These are phyloP conservation scores for Macadamia integrifolia DNA, from an alignment of 164 flowering plant genomes.

Conservation along the genomic window DNA sequence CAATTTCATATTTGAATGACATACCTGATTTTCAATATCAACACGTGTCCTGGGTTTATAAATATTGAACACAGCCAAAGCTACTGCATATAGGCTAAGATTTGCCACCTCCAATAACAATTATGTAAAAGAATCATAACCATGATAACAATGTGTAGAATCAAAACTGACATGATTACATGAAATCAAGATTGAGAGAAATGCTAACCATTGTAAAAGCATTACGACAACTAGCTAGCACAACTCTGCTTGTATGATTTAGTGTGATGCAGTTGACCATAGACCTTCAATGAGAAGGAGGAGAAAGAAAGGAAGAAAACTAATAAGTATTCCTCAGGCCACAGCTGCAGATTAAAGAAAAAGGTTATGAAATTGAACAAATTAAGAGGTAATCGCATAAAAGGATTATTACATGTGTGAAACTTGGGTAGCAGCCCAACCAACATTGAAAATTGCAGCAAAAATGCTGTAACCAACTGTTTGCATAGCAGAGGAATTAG, in stretches of 20 bases:
- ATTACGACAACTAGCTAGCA: slow-evolving; percentile 83
- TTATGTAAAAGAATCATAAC: slow-evolving; percentile 4
- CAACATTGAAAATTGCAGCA: slow-evolving; percentile 88
- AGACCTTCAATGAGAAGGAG: slow-evolving; percentile 49
- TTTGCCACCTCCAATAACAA: slow-evolving; percentile 65
- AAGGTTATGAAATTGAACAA: neutral
- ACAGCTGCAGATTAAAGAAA: neutral
- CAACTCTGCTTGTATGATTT: slow-evolving; percentile 86
- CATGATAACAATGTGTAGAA: neutral
- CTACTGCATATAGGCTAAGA: slow-evolving; percentile 79
- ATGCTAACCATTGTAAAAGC: slow-evolving; percentile 86
- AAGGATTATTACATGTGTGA: slow-evolving; percentile 74
- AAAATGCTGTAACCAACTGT: slow-evolving; percentile 74
- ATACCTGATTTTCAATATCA: slow-evolving; percentile 79
- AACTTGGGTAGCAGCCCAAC: slow-evolving; percentile 97
- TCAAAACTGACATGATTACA: neutral
- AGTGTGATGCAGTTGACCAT: slow-evolving; percentile 92
- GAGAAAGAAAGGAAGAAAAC: neutral
- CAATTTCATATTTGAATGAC: neutral
- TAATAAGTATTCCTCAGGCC: too few species aligned
- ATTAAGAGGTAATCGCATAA: slow-evolving; percentile 3
- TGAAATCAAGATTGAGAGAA: slow-evolving; percentile 5
- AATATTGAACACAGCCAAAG: slow-evolving; percentile 53
- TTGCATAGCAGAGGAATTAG: slow-evolving; percentile 43
- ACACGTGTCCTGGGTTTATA: slow-evolving; percentile 28